Evolutionary conservation across 2,329 filamentous ascomycete genomes (phyloP).

Genomic region (Myrmaecium sp.): DNA sequence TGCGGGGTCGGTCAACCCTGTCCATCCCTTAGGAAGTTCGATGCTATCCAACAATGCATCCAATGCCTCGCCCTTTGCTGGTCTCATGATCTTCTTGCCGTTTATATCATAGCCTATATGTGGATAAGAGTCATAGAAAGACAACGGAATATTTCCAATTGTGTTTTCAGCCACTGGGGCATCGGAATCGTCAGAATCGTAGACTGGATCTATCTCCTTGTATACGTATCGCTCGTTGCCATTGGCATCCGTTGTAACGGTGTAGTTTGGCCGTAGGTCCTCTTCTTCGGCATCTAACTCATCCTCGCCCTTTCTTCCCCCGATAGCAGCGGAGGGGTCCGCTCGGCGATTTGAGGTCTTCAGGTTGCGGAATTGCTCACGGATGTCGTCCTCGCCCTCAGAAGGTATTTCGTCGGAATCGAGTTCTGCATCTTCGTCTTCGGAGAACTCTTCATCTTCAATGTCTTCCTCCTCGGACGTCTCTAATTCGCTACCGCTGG

Average conservation of each 20-base stretch:
- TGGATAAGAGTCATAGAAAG: conserved; percentile 93
- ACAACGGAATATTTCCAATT: conserved; percentile 83
- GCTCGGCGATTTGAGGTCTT: conserved; percentile 18
- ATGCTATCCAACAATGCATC: conserved; percentile 93
- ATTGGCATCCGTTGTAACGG: conserved; percentile 64
- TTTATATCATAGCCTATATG: conserved; percentile 99
- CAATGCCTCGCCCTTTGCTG: conserved; percentile 80
- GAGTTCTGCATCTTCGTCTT: conserved; percentile 17
- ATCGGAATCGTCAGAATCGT: conserved; percentile 92
- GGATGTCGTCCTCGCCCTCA: conserved; percentile 24
- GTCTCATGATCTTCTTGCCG: conserved; percentile 92
- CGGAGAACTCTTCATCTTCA: conserved; percentile 15
- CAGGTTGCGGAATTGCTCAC: conserved; percentile 26
- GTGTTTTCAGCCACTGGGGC: conserved; percentile 67
- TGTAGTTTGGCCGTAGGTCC: conserved; percentile 33
- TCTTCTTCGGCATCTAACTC: conserved; percentile 8
- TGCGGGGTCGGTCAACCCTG: conserved; percentile 79
- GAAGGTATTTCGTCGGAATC: conserved; percentile 24
- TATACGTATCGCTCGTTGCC: conserved; percentile 84
- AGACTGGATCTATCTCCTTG: conserved; percentile 80
- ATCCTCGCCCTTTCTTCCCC: conserved; percentile 1
- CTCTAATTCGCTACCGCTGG: conserved; percentile 3
- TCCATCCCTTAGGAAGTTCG: conserved; percentile 94
- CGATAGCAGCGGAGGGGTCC: conserved; percentile 2
- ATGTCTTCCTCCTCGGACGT: conserved; percentile 13